Evolutionary conservation across 75 land plant species (phyloP), one percentile per base, ranked within the genome.

Genomic region (Adiantum capillusveneris): DNA sequence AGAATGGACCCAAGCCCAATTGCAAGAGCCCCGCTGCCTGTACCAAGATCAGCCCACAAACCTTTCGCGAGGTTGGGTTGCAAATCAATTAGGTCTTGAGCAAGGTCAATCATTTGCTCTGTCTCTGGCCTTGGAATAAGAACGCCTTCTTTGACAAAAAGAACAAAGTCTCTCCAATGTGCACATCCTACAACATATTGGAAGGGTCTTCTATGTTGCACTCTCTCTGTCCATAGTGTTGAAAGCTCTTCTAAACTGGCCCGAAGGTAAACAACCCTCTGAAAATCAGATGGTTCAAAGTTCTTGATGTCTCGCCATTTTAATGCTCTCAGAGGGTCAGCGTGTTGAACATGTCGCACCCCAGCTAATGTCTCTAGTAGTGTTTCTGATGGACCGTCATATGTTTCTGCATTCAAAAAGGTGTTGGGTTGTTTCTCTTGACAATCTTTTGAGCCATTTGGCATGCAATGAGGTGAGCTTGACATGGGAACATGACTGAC

Each of bases 121-220:
- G 98, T 94, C 73, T 89, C 98, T 12, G 98, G 98, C 75, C 98
- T 73, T 25, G 98, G 98, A 51, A 94, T 94, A 72, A 94, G 62
- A 27, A 94, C 96, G 60, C 98, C 98, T 50, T 94, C 91, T 55
- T 73, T 59, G 24, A 94, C 98, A 53, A 80, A 25, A 76, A 94
- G 55, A 25, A 94, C 82, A 64, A 89, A 60, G 57, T 94, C 98
- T 69, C 98, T 81, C 98, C 98, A 94, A 60, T 94, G 98, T 66
- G 88, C 81, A 62, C 96, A 83, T 27, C 90, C 96, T 30, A 89
- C 96, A 7, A 94, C 41, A 62, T 94, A 94, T 69, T 94, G 98
- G 62, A 94, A 94, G 16, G 98, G 98, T 74, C 83, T 64, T 56
- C 98, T 72, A 56, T 79, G 65, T 44, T 77, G 67, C 18, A 94